Base-by-base conservation (phyloP, 2,329 filamentous ascomycete species). In the Ophiostoma perfectum region DNA sequence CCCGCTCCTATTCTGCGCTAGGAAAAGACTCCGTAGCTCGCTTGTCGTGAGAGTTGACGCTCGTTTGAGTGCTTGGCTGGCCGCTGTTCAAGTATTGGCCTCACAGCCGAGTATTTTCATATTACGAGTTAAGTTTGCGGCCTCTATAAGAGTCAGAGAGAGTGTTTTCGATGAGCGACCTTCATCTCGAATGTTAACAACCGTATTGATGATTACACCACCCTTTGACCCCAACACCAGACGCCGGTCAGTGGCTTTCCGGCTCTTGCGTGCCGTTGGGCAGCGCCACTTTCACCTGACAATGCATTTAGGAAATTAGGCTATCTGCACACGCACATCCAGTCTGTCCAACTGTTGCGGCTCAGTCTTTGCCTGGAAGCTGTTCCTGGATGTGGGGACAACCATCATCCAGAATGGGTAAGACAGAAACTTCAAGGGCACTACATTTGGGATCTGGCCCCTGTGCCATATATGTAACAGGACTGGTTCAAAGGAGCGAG, bases 331-430 rank as follows among this genome's bases (percentile, higher is more conserved):
- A 55, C 8, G 27, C 27, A 9, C n/a, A 18, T 55, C 49, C 7
- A 8, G 18, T 7, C 49, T 55, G 49, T 18, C 49, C 49, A 55
- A 55, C 49, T 55, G 18, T 18, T 9, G 11, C n/a, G 18, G n/a
- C 49, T 55, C 7, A 3, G 12, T 7, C 6, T 16, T n/a, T 18
- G 4, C 49, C 49, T 7, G 8, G 18, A 55, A 27, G 27, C n/a
- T 9, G 52, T 58, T 58, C 52, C 52, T 58, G 52, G 18, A 58
- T 58, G 52, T 58, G 52, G 52, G 7, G 18, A 58, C 18, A 58
- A 16, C 47, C 42, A 45, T 45, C 45, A 1, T 49, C 14, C 45
- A 3, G 11, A 14, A 49, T 12, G 16, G 45, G 45, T 16, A 49
- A 16, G 12, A 55, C 49, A 55, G 49, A 18, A 27, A 27, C 27